Conservation (phyloP, 345 rosid species). For the Balakata baccata region DNA sequence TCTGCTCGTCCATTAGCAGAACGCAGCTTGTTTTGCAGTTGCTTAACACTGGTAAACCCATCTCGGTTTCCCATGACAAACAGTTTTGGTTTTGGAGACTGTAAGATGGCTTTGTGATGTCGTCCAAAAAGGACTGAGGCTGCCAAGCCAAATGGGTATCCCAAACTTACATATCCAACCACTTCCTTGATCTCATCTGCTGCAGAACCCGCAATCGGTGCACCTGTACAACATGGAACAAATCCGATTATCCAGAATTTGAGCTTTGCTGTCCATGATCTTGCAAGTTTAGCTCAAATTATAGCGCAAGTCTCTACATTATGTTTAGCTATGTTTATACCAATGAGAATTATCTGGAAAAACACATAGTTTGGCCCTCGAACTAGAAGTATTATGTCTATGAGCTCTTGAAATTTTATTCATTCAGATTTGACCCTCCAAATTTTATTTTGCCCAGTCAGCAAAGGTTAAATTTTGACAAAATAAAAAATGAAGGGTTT, state of each 20-base stretch:
- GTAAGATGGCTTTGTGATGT: constrained; percentile 75
- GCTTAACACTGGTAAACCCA: constrained; percentile 83
- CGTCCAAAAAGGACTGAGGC: constrained; percentile 84
- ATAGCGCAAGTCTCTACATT: background rate
- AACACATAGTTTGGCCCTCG: too few relatives aligned
- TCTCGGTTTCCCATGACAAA: constrained; percentile 93
- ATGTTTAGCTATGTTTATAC: too few relatives aligned
- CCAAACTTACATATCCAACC: constrained; percentile 77
- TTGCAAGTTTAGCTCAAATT: background rate
- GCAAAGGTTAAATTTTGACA: too few relatives aligned
- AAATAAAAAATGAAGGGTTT: too few relatives aligned
- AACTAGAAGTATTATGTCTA: too few relatives aligned
- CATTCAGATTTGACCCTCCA: too few relatives aligned
- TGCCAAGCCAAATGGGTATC: constrained; percentile 79
- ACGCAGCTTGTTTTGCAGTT: constrained; percentile 75
- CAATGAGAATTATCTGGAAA: too few relatives aligned
- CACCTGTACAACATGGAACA: constrained; percentile 47
- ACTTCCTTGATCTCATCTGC: constrained; percentile 70
- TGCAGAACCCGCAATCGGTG: constrained; percentile 93
- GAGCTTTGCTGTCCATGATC: background rate
- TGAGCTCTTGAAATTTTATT: too few relatives aligned
- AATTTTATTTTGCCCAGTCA: too few relatives aligned
- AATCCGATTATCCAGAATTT: background rate
- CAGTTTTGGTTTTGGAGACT: constrained; percentile 77
- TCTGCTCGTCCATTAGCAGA: constrained; percentile 63